Conservation (phyloP, 106 monocot species). For the Gastrodia elata region DNA sequence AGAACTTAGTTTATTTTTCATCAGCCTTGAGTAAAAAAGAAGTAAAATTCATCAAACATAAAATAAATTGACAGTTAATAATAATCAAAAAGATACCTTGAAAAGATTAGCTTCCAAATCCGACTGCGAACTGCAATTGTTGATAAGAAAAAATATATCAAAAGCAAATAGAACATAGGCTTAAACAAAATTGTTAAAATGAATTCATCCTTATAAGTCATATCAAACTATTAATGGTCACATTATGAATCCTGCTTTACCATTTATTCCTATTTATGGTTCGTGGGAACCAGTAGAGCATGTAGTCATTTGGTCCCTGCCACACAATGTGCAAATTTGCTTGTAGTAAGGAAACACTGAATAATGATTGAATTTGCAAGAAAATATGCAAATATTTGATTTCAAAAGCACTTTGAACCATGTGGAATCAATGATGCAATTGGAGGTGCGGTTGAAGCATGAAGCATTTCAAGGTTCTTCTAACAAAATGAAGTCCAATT, state of each 20-base stretch:
- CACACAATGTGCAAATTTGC: neutral
- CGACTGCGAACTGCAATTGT: constrained; percentile 75
- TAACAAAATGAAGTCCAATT: no score
- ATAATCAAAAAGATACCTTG: constrained; percentile 52
- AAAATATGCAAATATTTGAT: neutral
- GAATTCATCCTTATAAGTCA: neutral
- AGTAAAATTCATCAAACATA: neutral
- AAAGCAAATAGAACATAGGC: neutral
- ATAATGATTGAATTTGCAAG: neutral
- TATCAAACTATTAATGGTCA: neutral
- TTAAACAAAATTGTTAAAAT: neutral
- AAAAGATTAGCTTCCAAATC: constrained; percentile 97
- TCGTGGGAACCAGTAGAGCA: neutral
- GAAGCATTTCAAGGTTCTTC: no score
- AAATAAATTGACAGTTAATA: neutral
- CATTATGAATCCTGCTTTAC: neutral
- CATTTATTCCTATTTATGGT: neutral
- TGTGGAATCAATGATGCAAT: no score
- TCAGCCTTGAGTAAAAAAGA: neutral
- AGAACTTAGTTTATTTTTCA: neutral
- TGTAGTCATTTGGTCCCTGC: neutral
- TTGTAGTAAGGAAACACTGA: neutral
- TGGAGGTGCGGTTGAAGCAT: no score
- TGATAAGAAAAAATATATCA: constrained; percentile 2
- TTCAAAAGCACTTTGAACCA: no score